Percentiles rank a stretch among this genome's conserved stretches.
Conservation (phyloP, 805 yeast species). For the Barnettozyma wickerhamii region DNA sequence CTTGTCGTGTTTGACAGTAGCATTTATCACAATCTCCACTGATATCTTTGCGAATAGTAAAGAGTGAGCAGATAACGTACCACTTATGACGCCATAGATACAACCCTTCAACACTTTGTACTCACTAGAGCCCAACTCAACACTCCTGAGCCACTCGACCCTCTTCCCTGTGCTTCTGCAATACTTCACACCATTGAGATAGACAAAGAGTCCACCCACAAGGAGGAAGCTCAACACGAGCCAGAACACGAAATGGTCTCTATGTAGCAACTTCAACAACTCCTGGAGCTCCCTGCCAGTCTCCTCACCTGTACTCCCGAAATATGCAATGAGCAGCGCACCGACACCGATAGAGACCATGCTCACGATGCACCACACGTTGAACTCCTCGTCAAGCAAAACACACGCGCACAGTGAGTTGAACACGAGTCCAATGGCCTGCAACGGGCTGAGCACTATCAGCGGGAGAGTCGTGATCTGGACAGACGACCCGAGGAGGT, state of each 20-base stretch:
- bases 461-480: slow-evolving; percentile 83
- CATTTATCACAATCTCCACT: slow-evolving; percentile 59
- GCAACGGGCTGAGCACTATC: slow-evolving; percentile 75
- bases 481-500: slow-evolving; percentile 74
- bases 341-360: slow-evolving; percentile 68
- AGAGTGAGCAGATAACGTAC: slow-evolving; percentile 81
- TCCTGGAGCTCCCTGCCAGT: slow-evolving; percentile 39
- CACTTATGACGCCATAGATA: slow-evolving; percentile 63
- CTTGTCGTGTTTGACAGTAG: slow-evolving; percentile 25
- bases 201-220: slow-evolving; percentile 26
- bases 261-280: slow-evolving; percentile 37
- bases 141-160: neutral
- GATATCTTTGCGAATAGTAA: slow-evolving; percentile 80
- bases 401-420: slow-evolving; percentile 70
- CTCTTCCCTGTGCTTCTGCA: neutral
- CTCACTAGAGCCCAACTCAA: slow-evolving; percentile 2
- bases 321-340: slow-evolving; percentile 71
- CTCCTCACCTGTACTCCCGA: slow-evolving; percentile 55
- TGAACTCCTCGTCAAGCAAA: slow-evolving; percentile 64
- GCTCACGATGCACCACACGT: slow-evolving; percentile 52
- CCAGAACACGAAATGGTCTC: slow-evolving; percentile 57
- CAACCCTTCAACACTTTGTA: slow-evolving; percentile 47
- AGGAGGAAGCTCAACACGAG: slow-evolving; percentile 31
- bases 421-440: slow-evolving; percentile 84
- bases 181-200: slow-evolving; percentile 24